These are phyloP conservation scores for Diatrype stigma DNA, from an alignment of 2,329 filamentous ascomycete species.

Conservation along the genomic window DNA sequence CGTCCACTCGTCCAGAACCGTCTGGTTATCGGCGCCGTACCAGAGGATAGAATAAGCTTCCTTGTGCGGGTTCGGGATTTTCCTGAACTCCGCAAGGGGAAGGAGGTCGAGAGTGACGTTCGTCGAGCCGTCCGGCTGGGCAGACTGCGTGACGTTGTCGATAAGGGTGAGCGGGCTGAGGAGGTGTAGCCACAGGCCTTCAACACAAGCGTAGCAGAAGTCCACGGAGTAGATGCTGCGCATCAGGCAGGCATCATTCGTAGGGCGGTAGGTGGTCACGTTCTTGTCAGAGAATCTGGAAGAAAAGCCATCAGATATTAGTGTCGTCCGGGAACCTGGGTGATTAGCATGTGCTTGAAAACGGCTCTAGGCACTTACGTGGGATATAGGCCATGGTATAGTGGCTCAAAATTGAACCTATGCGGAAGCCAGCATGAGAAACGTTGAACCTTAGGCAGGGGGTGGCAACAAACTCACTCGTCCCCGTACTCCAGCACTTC, in stretches of 20 bases:
- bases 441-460: background rate
- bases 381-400: constrained; percentile 23
- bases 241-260: constrained; percentile 26
- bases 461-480: constrained; percentile 14
- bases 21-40: constrained; percentile 18
- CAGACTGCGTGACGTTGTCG: constrained; percentile 22
- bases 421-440: constrained; percentile 1
- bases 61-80: constrained; percentile 16
- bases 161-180: constrained; percentile 20
- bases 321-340: background rate
- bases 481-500: constrained; percentile 25
- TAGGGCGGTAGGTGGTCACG: constrained; percentile 25
- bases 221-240: constrained; percentile 22
- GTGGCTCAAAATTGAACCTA: constrained; percentile 19
- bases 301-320: background rate
- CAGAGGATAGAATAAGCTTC: constrained; percentile 25
- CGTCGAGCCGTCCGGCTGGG: constrained; percentile 14
- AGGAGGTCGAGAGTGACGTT: constrained; percentile 21
- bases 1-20: constrained; percentile 20
- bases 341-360: background rate
- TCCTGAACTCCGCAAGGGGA: constrained; percentile 23
- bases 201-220: constrained; percentile 27
- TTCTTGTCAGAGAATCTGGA: constrained; percentile 22
- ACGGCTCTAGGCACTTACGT: constrained; percentile 15
- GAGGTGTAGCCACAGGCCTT: constrained; percentile 26